Base-by-base conservation (phyloP, 768 basidiomycete species). In the Coprinopsis marcescibilis region DNA sequence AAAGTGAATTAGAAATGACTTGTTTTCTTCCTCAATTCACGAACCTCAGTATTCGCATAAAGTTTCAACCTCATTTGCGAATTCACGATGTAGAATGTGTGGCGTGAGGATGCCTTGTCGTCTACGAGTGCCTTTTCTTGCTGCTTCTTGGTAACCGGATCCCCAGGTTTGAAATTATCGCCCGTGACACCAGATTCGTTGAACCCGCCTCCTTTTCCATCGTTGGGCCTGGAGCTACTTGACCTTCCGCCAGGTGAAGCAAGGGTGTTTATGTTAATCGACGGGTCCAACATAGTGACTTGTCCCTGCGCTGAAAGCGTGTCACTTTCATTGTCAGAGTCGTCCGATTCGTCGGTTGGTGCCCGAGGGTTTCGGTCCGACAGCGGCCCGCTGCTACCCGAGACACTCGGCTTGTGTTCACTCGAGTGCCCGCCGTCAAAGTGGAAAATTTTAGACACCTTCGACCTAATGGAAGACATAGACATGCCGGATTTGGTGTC, bases 71-170 rank as follows among this genome's bases (percentile, higher is more conserved):
- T 77, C 75, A 86, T 82, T 65, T 99, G 95, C 6, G 90, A 84
- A 60, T 96, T 97, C 51, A 83, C 74, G 49, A 99, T 78, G 57
- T 89, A 96, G 65, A 98, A 98, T 1, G 90, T 95, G 64, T 98
- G 95, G 55, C 88, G 90, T 32, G 86, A 89, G 4, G 92, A 85
- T 48, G 89, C 83, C 29, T 71, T 70, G 1, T 64, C 56, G n/a
- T 52, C 48, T 15, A 48, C 48, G 42, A 55, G 55, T 43, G 12
- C 45, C 39, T 44, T 65, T 62, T 50, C 43, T 23, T 33, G 40
- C 12, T 37, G 37, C 62, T 70, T 75, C 57, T 63, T 73, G 66
- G 65, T 72, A 63, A 70, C 75, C 48, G 69, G 70, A 43, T 69
- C 70, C 24, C 66, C 65, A 12, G 61, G 60, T 7, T 61, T 56